Base-by-base conservation (phyloP, 2,329 filamentous ascomycete species). In the Fusarium paranaense region DNA sequence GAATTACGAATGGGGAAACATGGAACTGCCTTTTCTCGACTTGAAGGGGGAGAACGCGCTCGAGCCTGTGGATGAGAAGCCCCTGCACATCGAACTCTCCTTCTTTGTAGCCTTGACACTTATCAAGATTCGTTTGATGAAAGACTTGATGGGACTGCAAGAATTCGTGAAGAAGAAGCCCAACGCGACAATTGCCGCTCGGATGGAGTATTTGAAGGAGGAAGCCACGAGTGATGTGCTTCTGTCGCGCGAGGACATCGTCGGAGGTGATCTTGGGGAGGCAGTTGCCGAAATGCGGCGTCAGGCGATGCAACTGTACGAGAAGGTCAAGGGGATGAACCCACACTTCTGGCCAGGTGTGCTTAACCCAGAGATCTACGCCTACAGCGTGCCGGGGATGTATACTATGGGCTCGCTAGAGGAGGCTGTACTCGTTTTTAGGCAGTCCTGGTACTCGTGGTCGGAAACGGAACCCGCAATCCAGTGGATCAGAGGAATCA, bases 341-440 rank as follows among this genome's bases (percentile, higher is more conserved):
- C 25, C 20, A 10, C 52, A 70, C 32, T 67, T 70, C 13, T 73
- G 70, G 58, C 58, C 66, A 1, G 70, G 66, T 3, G 37, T 73
- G 6, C 9, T 42, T 33, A 61, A 73, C 3, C 70, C 58, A 1
- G 50, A 11, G 5, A 8, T 66, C 2, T 70, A 67, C 11, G 66
- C 70, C 0, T 62, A 73, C 0, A 33, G 42, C 1, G 13, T 62
- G 3, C 62, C 54, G 7, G 27, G 10, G 0, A 0, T 2, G 1
- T 67, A 67, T 62, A 33, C 25, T 7, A 2, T 11, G 0, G 70
- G 58, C 10, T 70, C 70, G 2, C 58, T 20, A n/a, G 38, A 67
- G 35, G 70, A 72, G 45, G 70, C 66, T 11, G 66, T 73, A 3
- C 54, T 72, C 11, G 33, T 67, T 20, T 73, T 73, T 6, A 45